A percentile compares a stretch with the other conserved stretches of the same genome.
phyloP scores from a whole-genome alignment of 148 eudicot genomes.

The Rhododendron williamsianum region DNA sequence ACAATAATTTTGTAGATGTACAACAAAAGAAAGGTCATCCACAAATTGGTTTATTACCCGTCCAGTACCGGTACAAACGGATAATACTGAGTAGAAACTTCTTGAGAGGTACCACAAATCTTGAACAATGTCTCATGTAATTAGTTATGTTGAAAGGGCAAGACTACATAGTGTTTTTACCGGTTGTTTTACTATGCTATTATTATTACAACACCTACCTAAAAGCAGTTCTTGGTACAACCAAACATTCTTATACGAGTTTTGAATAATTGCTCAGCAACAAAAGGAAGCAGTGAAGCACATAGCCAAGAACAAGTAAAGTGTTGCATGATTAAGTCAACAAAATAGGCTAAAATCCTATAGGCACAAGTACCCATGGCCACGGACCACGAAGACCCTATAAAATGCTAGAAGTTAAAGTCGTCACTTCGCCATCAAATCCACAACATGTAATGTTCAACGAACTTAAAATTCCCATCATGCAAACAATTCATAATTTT shows the following conservation, averaged over 20 bases:
- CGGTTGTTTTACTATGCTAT: background rate
- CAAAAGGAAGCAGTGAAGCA: background rate
- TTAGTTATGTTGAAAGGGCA: background rate
- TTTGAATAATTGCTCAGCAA: background rate
- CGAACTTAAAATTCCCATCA: background rate
- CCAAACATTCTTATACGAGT: background rate
- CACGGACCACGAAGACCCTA: background rate
- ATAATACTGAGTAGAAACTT: background rate
- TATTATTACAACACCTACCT: background rate
- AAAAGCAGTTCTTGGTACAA: background rate
- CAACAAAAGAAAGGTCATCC: background rate
- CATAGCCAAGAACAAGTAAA: background rate
- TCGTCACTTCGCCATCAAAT: background rate
- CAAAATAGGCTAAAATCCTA: background rate
- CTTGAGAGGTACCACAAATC: background rate
- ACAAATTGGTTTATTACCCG: background rate
- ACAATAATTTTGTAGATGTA: background rate
- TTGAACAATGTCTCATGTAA: background rate
- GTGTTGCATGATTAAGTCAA: background rate
- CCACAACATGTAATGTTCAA: background rate
- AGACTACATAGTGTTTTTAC: background rate
- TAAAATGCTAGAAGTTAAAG: background rate
- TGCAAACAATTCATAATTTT: background rate
- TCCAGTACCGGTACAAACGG: background rate
- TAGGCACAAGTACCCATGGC: background rate